Base-by-base conservation (phyloP, 495 filamentous ascomycete genomes). In the Chaetomium cochliodes region DNA sequence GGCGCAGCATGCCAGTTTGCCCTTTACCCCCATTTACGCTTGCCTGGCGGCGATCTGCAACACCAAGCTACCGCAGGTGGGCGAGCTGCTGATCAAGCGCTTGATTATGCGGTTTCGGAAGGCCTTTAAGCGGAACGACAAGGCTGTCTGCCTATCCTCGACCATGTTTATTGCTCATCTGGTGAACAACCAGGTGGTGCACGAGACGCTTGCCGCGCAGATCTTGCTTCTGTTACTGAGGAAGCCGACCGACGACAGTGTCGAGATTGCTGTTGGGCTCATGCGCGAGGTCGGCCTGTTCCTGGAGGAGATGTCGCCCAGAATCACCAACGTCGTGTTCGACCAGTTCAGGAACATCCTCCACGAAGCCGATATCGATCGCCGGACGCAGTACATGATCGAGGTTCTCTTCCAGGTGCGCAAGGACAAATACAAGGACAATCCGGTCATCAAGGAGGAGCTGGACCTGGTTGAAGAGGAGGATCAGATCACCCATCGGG, bases 371-470 rank as follows among this genome's bases (percentile, higher is more conserved):
- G 92, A 92, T 71, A 93, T 98, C 70, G 94, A 99, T 71, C 96
- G 96, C 78, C 82, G 94, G 63, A 91, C 93, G 37, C 94, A 98
- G 78, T 98, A 97, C 75, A 96, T 96, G 92, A 96, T 99, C 65
- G 94, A 99, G 73, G 93, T 97, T 11, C 79, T 99, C 60, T 98
- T 99, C 76, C 92, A 98, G 76, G 88, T 97, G 39, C 87, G 94
- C 58, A 98, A 97, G 76, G 94, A 98, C 74, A 88, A 89, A 56
- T 99, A 93, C 79, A 97, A 97, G 79, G 92, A 98, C 70, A 91
- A 97, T 66, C 92, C 86, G 8, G 87, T 91, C 1, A 83, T 99
- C 70, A 92, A 87, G 70, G 92, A 97, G 70, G 96, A 98, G 71
- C 81, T 99, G 39, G 94, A 99, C 78, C 75, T 99, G 16, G 89